These are phyloP conservation scores for Tricholoma matsutake DNA, from an alignment of 768 basidiomycete genomes.

Conservation along the genomic window DNA sequence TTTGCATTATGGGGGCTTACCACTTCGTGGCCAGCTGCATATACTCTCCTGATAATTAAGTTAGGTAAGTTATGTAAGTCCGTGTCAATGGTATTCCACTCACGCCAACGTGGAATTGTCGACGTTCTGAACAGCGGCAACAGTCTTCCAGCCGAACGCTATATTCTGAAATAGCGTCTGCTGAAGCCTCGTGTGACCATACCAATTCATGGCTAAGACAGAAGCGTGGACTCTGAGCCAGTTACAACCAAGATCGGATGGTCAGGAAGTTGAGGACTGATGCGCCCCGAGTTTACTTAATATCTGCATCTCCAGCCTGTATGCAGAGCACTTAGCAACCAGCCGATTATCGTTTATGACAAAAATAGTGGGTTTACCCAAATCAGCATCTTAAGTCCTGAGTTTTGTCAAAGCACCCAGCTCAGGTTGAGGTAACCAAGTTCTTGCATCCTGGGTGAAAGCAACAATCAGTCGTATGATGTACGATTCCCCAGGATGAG, in stretches of 20 bases:
- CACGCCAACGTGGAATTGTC: constrained; percentile 69
- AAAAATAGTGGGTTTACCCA: constrained; percentile 34
- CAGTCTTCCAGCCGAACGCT: constrained; percentile 47
- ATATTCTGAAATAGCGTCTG: constrained; percentile 46
- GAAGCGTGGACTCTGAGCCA: constrained; percentile 43
- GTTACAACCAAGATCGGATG: constrained; percentile 31
- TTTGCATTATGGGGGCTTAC: constrained; percentile 34
- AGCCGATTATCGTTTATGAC: constrained; percentile 27
- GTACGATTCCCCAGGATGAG: background rate
- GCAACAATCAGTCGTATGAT: background rate
- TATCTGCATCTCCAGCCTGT: constrained; percentile 44
- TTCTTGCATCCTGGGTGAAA: constrained; percentile 45
- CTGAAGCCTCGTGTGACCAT: constrained; percentile 37
- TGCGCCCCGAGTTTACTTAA: constrained; percentile 32
- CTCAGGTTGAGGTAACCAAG: constrained; percentile 48
- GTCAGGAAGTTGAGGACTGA: background rate
- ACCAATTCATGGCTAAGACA: constrained; percentile 44
- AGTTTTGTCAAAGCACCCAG: constrained; percentile 45
- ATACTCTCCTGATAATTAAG: constrained; percentile 44
- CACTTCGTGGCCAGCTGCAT: constrained; percentile 58
- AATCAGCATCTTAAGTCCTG: constrained; percentile 40
- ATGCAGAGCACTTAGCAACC: constrained; percentile 4
- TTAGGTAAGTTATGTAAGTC: background rate
- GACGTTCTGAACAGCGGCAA: constrained; percentile 62
- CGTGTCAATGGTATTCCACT: constrained; percentile 21